Base-by-base conservation (phyloP, 495 filamentous ascomycete species). In the Neurospora hispaniola region DNA sequence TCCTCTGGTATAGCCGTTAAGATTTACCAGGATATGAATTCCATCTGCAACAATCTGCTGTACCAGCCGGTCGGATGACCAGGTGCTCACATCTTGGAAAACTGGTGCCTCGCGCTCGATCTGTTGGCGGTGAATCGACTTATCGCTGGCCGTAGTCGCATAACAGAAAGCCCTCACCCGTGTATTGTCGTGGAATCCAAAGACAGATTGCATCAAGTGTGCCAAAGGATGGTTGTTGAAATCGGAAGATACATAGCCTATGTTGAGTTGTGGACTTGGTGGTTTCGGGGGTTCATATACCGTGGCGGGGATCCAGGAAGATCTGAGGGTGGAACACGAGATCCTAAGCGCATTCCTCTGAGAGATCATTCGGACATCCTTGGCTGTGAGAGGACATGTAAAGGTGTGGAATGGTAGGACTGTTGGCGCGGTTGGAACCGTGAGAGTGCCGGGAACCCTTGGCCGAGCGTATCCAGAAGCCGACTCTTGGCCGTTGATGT, bases 391-490 rank as follows among this genome's bases (percentile, higher is more conserved):
- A 0, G 96, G 96, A 75, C 92, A 97, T 42, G 96, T 98, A 79
- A 99, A 99, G 3, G 96, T 98, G 79, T 99, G 96, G 77, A 99
- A 99, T n/a, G 96, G 96, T 3, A 99, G 84, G 16, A 99, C 94
- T 0, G 96, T 99, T 12, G 96, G 96, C 20, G 96, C 96, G 70
- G 92, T 91, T 6, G 96, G 96, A 9, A 96, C 88, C 20, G 94
- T 86, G 40, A 99, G 82, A 42, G 87, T 85, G 31, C 88, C 78
- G 8, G 96, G 96, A 54, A 97, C 84, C 74, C 89, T 91, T 41
- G 93, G 94, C 70, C 96, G 86, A 69, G 83, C 82, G 79, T 97
- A 97, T 72, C 85, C 87, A 10, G 85, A 81, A 3, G 81, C 74
- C 3, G 91, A 85, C 44, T 88, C 87, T 39, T 88, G 84, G 71